These are phyloP conservation scores for Ascochyta fabae DNA, from an alignment of 2,329 filamentous ascomycete species.

Conservation along the genomic window DNA sequence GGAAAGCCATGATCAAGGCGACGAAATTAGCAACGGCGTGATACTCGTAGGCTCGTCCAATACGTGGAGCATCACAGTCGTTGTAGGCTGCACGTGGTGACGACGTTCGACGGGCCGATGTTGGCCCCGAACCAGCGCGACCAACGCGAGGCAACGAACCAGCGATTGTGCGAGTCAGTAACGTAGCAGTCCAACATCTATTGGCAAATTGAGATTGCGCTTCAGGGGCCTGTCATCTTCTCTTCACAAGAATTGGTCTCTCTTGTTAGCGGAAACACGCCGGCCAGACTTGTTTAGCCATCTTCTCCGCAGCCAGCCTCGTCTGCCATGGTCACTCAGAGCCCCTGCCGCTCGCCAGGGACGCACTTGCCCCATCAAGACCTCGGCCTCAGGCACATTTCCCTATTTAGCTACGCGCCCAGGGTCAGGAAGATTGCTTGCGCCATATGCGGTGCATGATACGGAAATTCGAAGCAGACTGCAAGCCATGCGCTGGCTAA, in stretches of 20 bases:
- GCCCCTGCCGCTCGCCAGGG: slow-evolving; percentile 9
- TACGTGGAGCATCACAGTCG: not conserved
- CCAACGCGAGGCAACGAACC: not conserved
- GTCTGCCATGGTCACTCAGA: slow-evolving; percentile 11
- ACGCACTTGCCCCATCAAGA: slow-evolving; percentile 7
- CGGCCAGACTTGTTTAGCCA: slow-evolving; percentile 8
- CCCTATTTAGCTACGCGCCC: slow-evolving; percentile 1
- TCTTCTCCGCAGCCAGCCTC: slow-evolving; percentile 12
- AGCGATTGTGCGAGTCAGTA: slow-evolving; percentile 10
- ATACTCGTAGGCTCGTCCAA: slow-evolving; percentile 5
- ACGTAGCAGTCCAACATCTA: not conserved
- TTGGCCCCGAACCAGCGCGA: not conserved
- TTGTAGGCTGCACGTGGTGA: slow-evolving; percentile 9
- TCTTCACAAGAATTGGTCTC: slow-evolving; percentile 1
- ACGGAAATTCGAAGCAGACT: slow-evolving; percentile 1
- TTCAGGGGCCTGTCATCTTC: slow-evolving; percentile 8
- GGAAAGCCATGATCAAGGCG: slow-evolving; percentile 42
- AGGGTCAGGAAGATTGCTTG: slow-evolving; percentile 13
- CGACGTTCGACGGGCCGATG: slow-evolving; percentile 6
- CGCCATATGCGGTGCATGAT: slow-evolving; percentile 7
- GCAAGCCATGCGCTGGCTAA: slow-evolving; percentile 14
- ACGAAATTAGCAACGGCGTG: not conserved
- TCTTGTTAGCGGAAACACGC: not conserved
- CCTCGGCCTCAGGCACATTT: slow-evolving; percentile 11
- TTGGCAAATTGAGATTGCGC: not conserved